Evolutionary conservation across 1,139 yeast genomes (phyloP).

Genomic region (Saccharomycopsis crataegensis): DNA sequence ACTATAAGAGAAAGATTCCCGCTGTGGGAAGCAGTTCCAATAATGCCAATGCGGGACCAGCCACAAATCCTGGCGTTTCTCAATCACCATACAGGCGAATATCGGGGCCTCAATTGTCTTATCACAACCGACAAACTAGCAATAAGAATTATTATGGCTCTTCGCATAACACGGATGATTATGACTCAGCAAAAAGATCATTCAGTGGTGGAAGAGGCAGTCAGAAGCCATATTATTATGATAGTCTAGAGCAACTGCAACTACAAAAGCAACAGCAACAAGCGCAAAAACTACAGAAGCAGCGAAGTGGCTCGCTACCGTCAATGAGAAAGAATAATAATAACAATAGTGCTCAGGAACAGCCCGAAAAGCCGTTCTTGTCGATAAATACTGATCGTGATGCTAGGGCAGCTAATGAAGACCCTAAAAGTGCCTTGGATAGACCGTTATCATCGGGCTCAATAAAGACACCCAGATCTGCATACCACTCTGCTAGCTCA

Average conservation of each 20-base stretch:
- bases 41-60: neutral
- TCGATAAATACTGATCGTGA: slow-evolving; percentile 9
- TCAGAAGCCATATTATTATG: neutral
- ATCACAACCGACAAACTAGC: neutral
- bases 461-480: slow-evolving; percentile 5
- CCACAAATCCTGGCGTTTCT: neutral
- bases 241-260: neutral
- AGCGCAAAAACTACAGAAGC: neutral
- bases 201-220: neutral
- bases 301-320: slow-evolving; percentile 1
- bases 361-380: slow-evolving; percentile 9
- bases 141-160: neutral
- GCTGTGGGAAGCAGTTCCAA: neutral
- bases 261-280: neutral
- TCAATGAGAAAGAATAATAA: neutral
- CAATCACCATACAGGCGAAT: neutral
- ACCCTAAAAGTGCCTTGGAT: neutral
- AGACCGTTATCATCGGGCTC: slow-evolving; percentile 8
- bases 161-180: neutral
- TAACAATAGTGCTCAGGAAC: neutral
- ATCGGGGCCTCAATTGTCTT: slow-evolving; percentile 2
- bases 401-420: neutral
- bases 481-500: slow-evolving; percentile 3
- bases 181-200: neutral
- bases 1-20: slow-evolving; percentile 6